These are phyloP conservation scores for Eragrostis curvula DNA, from an alignment of 176 grass and related monocot genomes.

Conservation along the genomic window DNA sequence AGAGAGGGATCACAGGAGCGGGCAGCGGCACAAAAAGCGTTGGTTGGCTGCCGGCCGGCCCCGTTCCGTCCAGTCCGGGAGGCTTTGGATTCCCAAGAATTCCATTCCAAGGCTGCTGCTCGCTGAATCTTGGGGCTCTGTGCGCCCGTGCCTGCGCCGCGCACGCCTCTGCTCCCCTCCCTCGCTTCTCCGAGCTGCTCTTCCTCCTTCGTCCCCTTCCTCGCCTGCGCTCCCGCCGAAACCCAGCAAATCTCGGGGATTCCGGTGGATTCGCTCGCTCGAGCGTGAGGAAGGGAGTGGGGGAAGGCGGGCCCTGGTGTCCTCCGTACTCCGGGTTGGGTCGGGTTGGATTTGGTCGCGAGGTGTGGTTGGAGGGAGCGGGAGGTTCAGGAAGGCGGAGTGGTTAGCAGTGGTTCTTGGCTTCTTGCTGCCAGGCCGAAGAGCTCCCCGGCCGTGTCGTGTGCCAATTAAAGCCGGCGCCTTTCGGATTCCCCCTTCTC, in stretches of 20 bases:
- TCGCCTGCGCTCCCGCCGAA: neutral
- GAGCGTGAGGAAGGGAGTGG: too few species aligned
- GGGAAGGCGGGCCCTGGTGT: neutral
- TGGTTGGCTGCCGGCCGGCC: slow-evolving; percentile 8
- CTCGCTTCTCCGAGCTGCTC: neutral
- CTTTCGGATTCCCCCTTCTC: neutral
- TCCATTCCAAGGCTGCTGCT: slow-evolving; percentile 26
- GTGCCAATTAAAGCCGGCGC: slow-evolving; percentile 56
- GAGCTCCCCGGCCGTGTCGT: slow-evolving; percentile 7
- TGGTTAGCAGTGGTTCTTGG: slow-evolving; percentile 51
- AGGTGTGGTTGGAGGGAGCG: slow-evolving; percentile 37
- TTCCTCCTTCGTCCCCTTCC: neutral
- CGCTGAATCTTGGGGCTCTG: slow-evolving; percentile 30
- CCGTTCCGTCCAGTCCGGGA: neutral
- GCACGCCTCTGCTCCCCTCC: neutral
- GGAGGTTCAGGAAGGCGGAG: slow-evolving; percentile 17
- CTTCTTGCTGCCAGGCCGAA: slow-evolving; percentile 15
- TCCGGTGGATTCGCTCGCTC: slow-evolving; percentile 37
- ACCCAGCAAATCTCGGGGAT: slow-evolving; percentile 33
- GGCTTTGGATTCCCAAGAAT: slow-evolving; percentile 49
- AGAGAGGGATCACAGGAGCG: neutral
- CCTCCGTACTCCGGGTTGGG: neutral
- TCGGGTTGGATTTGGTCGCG: slow-evolving; percentile 55
- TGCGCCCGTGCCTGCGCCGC: neutral
- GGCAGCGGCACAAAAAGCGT: slow-evolving; percentile 14